A percentile compares a stretch with the other conserved stretches of the same genome.
Evolutionary conservation across 306 rosid species (phyloP).

Genomic region (Malus sieversii): DNA sequence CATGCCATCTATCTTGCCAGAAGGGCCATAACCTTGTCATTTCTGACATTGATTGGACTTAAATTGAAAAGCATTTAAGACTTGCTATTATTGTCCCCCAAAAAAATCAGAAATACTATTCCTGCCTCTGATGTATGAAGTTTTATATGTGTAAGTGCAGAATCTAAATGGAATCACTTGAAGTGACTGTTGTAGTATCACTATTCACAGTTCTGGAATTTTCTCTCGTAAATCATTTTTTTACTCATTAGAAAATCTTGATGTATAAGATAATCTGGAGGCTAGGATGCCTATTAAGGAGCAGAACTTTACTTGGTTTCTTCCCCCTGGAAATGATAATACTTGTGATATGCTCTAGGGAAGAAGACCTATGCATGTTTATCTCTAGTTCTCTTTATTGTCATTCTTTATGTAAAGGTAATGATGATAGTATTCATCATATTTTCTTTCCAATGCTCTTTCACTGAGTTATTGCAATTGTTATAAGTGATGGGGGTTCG

Average conservation of each 20-base stretch:
- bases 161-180: background rate
- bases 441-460: background rate
- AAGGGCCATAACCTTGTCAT: background rate
- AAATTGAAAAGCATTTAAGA: background rate
- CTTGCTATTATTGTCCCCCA: background rate
- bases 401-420: background rate
- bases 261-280: background rate
- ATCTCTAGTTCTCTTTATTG: background rate
- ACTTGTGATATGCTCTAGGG: background rate
- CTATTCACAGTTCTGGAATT: background rate
- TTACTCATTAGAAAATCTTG: background rate
- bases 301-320: background rate
- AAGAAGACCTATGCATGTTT: background rate
- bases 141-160: background rate
- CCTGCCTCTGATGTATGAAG: background rate
- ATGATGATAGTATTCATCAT: background rate
- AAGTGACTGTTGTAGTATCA: background rate
- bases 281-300: background rate
- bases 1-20: constrained; percentile 1
- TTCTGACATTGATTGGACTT: background rate
- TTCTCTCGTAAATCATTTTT: background rate
- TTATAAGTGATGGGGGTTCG: background rate
- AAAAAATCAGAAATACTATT: background rate
- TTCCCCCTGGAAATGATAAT: background rate
- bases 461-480: background rate